Evolutionary conservation across 768 basidiomycete species (phyloP).

Genomic region (Imleria badia): DNA sequence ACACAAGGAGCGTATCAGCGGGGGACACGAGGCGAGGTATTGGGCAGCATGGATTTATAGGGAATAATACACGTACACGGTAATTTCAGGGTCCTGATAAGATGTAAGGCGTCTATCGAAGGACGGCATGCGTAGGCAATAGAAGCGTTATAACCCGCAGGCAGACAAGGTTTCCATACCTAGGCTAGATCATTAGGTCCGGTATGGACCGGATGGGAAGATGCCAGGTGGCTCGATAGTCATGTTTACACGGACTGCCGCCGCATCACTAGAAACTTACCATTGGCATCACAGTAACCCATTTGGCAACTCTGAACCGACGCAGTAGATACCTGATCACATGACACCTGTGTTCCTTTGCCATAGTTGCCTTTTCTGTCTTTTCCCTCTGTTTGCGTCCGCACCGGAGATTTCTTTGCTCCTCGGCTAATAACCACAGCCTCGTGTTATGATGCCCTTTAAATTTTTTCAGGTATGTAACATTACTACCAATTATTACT

Average conservation of each 20-base stretch:
- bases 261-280: conserved; percentile 12
- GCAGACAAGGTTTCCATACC: conserved; percentile 25
- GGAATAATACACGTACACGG: conserved; percentile 34
- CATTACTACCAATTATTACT: background rate
- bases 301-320: conserved; percentile 22
- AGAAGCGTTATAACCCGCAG: conserved; percentile 26
- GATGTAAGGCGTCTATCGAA: conserved; percentile 30
- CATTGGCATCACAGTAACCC: background rate
- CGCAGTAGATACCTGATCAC: conserved; percentile 5
- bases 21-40: conserved; percentile 24
- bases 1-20: conserved; percentile 24
- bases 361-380: conserved; percentile 15
- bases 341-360: conserved; percentile 10
- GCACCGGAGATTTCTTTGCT: conserved; percentile 13
- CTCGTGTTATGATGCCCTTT: conserved; percentile 6
- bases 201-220: conserved; percentile 20
- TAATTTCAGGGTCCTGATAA: conserved; percentile 34
- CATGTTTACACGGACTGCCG: conserved; percentile 12
- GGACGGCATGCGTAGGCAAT: conserved; percentile 31
- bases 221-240: conserved; percentile 11
- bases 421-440: conserved; percentile 22
- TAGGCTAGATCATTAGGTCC: conserved; percentile 18
- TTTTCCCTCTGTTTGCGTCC: conserved; percentile 15
- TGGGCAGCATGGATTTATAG: conserved; percentile 30
- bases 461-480: conserved; percentile 15